Conservation (phyloP, 2,329 filamentous ascomycete genomes). For the Hypoxylon rubiginosum region DNA sequence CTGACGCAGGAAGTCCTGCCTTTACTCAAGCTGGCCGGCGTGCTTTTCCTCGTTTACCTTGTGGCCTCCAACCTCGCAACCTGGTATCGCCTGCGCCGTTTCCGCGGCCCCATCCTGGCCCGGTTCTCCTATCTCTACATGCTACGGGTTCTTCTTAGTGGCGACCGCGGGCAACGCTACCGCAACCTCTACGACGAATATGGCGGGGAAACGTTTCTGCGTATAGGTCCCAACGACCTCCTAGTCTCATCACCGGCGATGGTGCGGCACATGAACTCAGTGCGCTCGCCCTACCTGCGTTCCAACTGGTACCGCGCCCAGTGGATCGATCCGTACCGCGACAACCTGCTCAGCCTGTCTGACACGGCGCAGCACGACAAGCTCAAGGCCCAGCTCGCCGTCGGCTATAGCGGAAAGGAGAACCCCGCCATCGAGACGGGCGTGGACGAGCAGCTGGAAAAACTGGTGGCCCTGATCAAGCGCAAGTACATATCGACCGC, state of each 20-base stretch:
- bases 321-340: conserved; percentile 36
- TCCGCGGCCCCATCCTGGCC: no score
- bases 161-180: no score
- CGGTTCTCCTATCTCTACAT: no score
- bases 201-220: not conserved
- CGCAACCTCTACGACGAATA: no score
- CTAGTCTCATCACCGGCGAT: conserved; percentile 32
- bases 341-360: conserved; percentile 39
- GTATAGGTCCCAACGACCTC: conserved; percentile 17
- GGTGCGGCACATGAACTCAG: conserved; percentile 36
- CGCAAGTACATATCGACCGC: conserved; percentile 35
- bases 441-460: conserved; percentile 39
- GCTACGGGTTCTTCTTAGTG: no score
- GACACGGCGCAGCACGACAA: conserved; percentile 38
- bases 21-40: no score
- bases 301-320: conserved; percentile 40
- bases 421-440: conserved; percentile 38
- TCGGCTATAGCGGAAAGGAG: conserved; percentile 43
- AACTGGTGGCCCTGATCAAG: conserved; percentile 34
- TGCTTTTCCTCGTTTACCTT: no score
- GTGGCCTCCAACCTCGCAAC: no score
- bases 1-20: no score
- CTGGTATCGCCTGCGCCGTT: no score
- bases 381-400: conserved; percentile 26
- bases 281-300: conserved; percentile 31